Evolutionary conservation across 2,329 filamentous ascomycete species (phyloP), one percentile per base, ranked within the genome.

Genomic region (Colletotrichum truncatum): DNA sequence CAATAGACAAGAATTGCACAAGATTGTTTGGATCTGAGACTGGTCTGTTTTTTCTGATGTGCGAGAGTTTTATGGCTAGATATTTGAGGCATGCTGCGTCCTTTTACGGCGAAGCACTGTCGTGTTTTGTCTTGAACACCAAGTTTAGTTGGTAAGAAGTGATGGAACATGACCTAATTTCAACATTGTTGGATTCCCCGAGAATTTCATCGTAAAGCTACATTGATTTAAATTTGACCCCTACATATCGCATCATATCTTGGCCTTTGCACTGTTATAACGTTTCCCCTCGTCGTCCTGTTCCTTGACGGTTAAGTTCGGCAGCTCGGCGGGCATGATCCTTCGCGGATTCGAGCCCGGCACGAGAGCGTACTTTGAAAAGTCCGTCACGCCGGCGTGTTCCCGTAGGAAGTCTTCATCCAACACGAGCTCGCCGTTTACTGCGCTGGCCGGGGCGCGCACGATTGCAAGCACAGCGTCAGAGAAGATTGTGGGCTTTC

Each of bases 361-460:
- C 1, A 94, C 82, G n/a, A 95, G 75, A 32, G 84, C 87, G 74
- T 97, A 97, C 71, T 88, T 86, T 0, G 84, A 84, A 71, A 97
- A 96, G 74, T 97, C 92, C 0, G 78, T 82, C 4, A 94, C 81
- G 1, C 89, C 89, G 18, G 79, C 82, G 64, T 89, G 83, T 6
- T 85, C 81, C 16, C 91, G 82, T 28, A 97, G 80, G 69, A 94
- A 96, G 73, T 97, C 93, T 74, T 97, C 93, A 71, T 97, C 93
- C 1, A 94, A 85, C 64, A 90, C 83, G 5, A 95, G 79, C 43
- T 87, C 78, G 0, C 93, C 93, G 73, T 93, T 97, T 21, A 96
- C 89, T 4, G 77, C 76, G 1, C 79, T 68, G 0, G 87, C 78
- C 0, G 90, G 87, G 0, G 90, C 85, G 9, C 78, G 75, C 2